A percentile compares a stretch with the other conserved stretches of the same genome.
These are phyloP conservation scores for Austropuccinia psidii DNA, from an alignment of 1,284 basidiomycete genomes.

Conservation along the genomic window DNA sequence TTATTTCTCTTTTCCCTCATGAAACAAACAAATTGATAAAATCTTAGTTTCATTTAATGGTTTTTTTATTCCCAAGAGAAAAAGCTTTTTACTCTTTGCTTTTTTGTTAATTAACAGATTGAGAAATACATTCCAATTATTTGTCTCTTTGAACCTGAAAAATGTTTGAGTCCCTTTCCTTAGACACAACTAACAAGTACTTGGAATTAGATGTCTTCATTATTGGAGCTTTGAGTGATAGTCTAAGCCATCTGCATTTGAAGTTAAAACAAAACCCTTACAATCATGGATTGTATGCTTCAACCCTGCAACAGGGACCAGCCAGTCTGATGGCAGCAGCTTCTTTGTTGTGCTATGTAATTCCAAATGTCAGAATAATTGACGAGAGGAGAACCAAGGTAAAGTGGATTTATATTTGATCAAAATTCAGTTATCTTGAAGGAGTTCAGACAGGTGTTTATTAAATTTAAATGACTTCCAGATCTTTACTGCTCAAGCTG, in stretches of 20 bases:
- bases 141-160: no score
- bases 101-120: no score
- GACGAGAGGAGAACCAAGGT: neutral
- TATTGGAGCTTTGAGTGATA: neutral
- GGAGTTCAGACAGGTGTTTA: neutral
- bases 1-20: no score
- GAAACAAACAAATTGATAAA: no score
- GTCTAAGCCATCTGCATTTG: neutral
- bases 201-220: conserved; percentile 4
- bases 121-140: no score
- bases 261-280: neutral
- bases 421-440: neutral
- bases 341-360: neutral
- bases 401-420: neutral
- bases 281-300: neutral
- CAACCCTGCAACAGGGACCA: neutral
- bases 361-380: conserved; percentile 9
- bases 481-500: conserved; percentile 15
- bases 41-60: no score
- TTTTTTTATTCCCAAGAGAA: no score
- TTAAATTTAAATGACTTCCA: neutral
- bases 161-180: no score
- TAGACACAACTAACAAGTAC: no score
- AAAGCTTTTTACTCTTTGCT: no score
- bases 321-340: conserved; percentile 9